Percentiles rank a stretch among this genome's conserved stretches.
Conservation (phyloP, 164 flowering plant species). For the Amborella trichopoda region DNA sequence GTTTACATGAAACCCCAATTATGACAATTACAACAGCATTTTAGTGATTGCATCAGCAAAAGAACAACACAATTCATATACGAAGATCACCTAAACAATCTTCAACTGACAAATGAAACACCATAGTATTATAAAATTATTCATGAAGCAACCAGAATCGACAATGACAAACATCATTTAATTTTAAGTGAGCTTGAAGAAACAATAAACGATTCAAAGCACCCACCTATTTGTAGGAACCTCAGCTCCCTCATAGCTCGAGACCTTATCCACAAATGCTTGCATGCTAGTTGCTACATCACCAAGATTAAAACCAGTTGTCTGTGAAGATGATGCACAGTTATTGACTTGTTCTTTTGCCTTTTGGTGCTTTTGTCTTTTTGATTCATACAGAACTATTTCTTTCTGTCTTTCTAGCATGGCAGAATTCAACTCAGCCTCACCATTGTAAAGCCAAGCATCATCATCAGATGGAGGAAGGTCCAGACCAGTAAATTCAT, state of each 20-base stretch:
- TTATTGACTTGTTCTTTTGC: slow-evolving; percentile 20
- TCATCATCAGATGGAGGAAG: slow-evolving; percentile 87
- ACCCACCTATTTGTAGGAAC: slow-evolving; percentile 58
- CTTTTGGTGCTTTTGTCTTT: slow-evolving; percentile 35
- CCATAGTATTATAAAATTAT: too few species aligned
- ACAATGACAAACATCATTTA: too few species aligned
- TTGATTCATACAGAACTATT: slow-evolving; percentile 58
- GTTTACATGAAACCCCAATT: too few species aligned
- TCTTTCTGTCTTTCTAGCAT: slow-evolving; percentile 74
- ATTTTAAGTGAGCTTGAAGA: too few species aligned
- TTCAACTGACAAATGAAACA: too few species aligned
- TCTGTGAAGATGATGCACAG: slow-evolving; percentile 18
- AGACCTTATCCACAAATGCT: slow-evolving; percentile 58
- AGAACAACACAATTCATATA: too few species aligned
- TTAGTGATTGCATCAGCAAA: too few species aligned
- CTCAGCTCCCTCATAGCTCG: slow-evolving; percentile 84
- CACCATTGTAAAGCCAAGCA: slow-evolving; percentile 89
- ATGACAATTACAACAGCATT: too few species aligned
- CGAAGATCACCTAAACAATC: too few species aligned
- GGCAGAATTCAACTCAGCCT: slow-evolving; percentile 75
- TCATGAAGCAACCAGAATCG: too few species aligned
- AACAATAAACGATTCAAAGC: too few species aligned
- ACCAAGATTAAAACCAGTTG: slow-evolving; percentile 42
- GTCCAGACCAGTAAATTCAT: slow-evolving; percentile 52
- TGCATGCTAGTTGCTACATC: slow-evolving; percentile 69